These are phyloP conservation scores for Russula compacta DNA, from an alignment of 768 basidiomycete genomes.

Conservation along the genomic window DNA sequence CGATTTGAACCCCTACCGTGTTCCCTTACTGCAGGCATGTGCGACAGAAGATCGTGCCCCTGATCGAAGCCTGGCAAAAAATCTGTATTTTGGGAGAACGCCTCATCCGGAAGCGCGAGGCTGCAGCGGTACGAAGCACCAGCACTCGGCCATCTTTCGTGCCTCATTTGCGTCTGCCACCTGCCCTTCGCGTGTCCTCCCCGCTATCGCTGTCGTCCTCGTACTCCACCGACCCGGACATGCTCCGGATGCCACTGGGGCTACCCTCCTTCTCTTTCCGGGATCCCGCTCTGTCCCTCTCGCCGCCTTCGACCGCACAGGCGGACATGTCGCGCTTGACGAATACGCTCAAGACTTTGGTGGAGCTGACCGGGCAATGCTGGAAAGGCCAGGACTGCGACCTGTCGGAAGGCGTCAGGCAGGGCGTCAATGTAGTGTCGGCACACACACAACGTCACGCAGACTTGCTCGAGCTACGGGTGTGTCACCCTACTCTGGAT, in stretches of 20 bases:
- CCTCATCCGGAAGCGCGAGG: constrained; percentile 81
- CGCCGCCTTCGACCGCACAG: constrained; percentile 34
- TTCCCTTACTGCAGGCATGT: constrained; percentile 41
- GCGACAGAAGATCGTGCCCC: constrained; percentile 60
- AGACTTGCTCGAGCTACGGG: constrained; percentile 65
- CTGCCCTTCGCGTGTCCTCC: constrained; percentile 31
- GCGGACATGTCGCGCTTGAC: constrained; percentile 77
- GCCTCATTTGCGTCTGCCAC: constrained; percentile 58
- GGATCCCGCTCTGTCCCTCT: constrained; percentile 3
- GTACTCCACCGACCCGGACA: constrained; percentile 26
- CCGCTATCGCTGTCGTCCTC: constrained; percentile 25
- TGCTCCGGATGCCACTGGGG: constrained; percentile 22
- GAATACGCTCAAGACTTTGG: constrained; percentile 68
- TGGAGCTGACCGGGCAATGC: constrained; percentile 70
- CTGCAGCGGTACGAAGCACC: constrained; percentile 77
- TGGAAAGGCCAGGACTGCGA: constrained; percentile 82
- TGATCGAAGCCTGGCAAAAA: constrained; percentile 90
- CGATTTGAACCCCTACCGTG: background rate
- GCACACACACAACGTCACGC: constrained; percentile 61
- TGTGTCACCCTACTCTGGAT: constrained; percentile 28
- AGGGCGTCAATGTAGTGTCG: constrained; percentile 60
- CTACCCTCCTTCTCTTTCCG: constrained; percentile 22
- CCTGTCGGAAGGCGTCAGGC: constrained; percentile 65
- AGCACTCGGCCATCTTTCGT: constrained; percentile 50
- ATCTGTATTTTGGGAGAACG: constrained; percentile 83